A percentile compares a stretch with the other conserved stretches of the same genome.
phyloP scores from a whole-genome alignment of 2,329 filamentous ascomycete species.

The Teratosphaeria viscida region DNA sequence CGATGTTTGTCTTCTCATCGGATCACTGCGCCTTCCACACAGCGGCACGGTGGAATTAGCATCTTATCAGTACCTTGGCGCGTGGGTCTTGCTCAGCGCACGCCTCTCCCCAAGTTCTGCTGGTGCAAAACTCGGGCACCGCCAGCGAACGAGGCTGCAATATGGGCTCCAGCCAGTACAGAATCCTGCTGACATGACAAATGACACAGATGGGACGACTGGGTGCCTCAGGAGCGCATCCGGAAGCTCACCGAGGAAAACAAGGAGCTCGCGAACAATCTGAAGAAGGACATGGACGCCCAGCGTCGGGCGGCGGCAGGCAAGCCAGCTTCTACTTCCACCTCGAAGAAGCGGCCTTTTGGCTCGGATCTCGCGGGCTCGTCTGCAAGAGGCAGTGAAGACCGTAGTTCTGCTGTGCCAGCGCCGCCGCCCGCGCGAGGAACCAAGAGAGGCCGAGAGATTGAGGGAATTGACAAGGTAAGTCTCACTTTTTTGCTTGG shows the following conservation, averaged over 20 bases:
- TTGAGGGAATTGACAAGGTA: constrained; percentile 67
- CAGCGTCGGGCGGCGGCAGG: constrained; percentile 39
- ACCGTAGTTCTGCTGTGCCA: constrained; percentile 54
- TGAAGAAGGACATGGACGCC: constrained; percentile 57
- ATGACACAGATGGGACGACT: constrained; percentile 79
- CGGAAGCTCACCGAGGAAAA: constrained; percentile 94
- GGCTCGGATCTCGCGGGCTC: constrained; percentile 45
- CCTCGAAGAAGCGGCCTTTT: constrained; percentile 44
- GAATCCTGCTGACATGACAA: not conserved
- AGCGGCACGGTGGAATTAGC: not conserved
- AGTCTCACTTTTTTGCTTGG: constrained; percentile 12
- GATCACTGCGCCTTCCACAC: not conserved
- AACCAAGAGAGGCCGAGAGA: constrained; percentile 65
- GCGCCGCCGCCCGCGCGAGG: constrained; percentile 48
- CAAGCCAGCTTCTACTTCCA: constrained; percentile 32
- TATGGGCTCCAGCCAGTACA: not conserved
- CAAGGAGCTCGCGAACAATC: constrained; percentile 69
- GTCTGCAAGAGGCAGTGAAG: constrained; percentile 65
- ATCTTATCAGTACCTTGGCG: not conserved
- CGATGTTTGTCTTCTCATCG: not conserved
- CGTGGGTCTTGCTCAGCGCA: not conserved
- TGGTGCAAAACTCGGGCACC: not conserved
- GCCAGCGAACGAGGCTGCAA: not conserved
- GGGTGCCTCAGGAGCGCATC: constrained; percentile 87
- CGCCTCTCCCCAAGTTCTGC: not conserved